These are phyloP conservation scores for Fraxinus albicans DNA, from an alignment of 305 asterid species.

Conservation along the genomic window DNA sequence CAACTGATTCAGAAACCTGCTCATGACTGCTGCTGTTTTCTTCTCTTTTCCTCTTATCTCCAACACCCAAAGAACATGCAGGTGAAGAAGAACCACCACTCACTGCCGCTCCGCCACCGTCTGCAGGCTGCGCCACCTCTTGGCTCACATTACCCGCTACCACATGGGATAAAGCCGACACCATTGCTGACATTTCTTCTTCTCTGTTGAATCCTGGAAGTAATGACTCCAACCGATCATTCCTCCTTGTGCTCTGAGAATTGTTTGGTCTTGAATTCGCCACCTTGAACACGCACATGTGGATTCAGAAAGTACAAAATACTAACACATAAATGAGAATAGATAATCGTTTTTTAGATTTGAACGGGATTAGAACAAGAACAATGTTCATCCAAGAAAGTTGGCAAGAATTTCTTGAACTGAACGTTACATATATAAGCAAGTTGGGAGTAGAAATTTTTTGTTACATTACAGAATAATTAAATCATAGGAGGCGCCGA, in stretches of 20 bases:
- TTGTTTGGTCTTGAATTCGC: constrained; percentile 49
- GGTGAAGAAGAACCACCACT: constrained; percentile 22
- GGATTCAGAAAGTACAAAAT: background rate
- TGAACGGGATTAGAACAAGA: background rate
- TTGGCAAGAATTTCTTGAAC: background rate
- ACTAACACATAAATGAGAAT: background rate
- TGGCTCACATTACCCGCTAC: constrained; percentile 48
- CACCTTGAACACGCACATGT: constrained; percentile 48
- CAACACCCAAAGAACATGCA: constrained; percentile 28
- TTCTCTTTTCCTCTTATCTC: constrained; percentile 52
- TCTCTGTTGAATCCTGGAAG: constrained; percentile 53
- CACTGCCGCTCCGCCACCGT: background rate
- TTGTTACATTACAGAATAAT: background rate
- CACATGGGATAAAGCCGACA: constrained; percentile 71
- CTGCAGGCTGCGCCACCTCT: background rate
- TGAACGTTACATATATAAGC: background rate
- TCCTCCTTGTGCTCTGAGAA: background rate
- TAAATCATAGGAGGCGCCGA: background rate
- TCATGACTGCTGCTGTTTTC: background rate
- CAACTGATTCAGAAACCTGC: background rate
- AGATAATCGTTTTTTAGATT: background rate
- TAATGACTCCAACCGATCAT: constrained; percentile 30
- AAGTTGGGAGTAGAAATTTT: background rate
- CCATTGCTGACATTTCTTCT: constrained; percentile 74
- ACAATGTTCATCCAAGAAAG: background rate